Conservation (phyloP, 768 basidiomycete genomes). For the Hypholoma sublateritium region DNA sequence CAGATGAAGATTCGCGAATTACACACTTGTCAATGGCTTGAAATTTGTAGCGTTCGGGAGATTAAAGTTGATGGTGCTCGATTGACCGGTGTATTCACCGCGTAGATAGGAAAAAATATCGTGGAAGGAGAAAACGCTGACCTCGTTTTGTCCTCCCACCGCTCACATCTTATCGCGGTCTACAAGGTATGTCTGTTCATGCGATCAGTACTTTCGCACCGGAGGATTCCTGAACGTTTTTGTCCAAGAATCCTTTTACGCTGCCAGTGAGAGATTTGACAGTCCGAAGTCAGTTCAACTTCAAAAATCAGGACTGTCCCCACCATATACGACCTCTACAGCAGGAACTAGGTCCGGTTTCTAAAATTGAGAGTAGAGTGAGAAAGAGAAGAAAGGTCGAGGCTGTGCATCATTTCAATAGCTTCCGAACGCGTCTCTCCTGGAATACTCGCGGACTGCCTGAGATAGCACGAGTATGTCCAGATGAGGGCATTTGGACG, state of each 20-base stretch:
- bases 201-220: neutral
- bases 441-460: neutral
- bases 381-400: neutral
- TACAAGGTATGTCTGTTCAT: neutral
- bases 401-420: neutral
- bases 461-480: neutral
- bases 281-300: neutral
- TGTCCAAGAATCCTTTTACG: too few relatives aligned
- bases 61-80: neutral
- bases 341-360: conserved; percentile 4
- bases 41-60: neutral
- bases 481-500: neutral
- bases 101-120: conserved; percentile 1
- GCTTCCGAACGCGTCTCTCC: conserved; percentile 1
- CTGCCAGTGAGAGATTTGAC: too few relatives aligned
- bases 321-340: neutral
- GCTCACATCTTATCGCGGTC: neutral
- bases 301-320: neutral
- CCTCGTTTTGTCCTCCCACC: neutral
- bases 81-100: neutral
- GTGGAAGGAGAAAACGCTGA: neutral
- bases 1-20: too few relatives aligned
- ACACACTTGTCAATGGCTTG: neutral
- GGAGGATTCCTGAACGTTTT: too few relatives aligned
- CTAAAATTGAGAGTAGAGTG: neutral